Conservation (phyloP, 2,329 filamentous ascomycete genomes). For the Truncatella angustata region DNA sequence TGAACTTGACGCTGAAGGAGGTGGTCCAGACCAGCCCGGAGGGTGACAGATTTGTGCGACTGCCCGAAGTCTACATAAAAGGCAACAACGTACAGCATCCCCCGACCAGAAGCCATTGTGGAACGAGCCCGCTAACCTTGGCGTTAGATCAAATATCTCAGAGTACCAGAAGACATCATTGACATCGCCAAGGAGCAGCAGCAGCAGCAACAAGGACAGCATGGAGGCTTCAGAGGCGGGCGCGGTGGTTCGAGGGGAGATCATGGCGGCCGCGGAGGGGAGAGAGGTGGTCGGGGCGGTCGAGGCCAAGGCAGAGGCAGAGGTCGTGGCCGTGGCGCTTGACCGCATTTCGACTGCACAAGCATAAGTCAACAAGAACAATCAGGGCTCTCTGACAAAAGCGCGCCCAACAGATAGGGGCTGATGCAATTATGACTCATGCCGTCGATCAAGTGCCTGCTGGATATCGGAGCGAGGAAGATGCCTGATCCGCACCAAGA, state of each 20-base stretch:
- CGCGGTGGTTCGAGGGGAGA: slow-evolving; percentile 60
- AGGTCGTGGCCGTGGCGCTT: slow-evolving; percentile 36
- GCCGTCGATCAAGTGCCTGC: no score
- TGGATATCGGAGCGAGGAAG: no score
- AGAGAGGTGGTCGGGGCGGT: slow-evolving; percentile 54
- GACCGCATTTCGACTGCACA: slow-evolving; percentile 11
- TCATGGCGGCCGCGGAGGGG: slow-evolving; percentile 54
- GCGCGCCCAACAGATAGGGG: no score
- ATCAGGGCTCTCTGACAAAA: not conserved
- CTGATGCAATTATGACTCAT: no score
- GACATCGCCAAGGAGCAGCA: slow-evolving; percentile 93
- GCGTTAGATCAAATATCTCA: slow-evolving; percentile 90
- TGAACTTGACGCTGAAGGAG: slow-evolving; percentile 97
- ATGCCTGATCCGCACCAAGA: no score
- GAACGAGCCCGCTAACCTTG: slow-evolving; percentile 18
- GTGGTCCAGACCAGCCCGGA: slow-evolving; percentile 96
- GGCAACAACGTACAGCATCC: slow-evolving; percentile 83
- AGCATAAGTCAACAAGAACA: no score
- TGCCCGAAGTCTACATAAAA: slow-evolving; percentile 93
- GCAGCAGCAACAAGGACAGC: slow-evolving; percentile 79
- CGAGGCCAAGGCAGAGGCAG: slow-evolving; percentile 50
- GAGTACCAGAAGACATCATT: slow-evolving; percentile 95
- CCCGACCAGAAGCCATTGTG: not conserved
- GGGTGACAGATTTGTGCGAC: slow-evolving; percentile 86
- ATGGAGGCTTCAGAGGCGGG: slow-evolving; percentile 62